These are phyloP conservation scores for Phytophthora fragariae DNA, from an alignment of 352 stramenopile genomes.

Conservation along the genomic window DNA sequence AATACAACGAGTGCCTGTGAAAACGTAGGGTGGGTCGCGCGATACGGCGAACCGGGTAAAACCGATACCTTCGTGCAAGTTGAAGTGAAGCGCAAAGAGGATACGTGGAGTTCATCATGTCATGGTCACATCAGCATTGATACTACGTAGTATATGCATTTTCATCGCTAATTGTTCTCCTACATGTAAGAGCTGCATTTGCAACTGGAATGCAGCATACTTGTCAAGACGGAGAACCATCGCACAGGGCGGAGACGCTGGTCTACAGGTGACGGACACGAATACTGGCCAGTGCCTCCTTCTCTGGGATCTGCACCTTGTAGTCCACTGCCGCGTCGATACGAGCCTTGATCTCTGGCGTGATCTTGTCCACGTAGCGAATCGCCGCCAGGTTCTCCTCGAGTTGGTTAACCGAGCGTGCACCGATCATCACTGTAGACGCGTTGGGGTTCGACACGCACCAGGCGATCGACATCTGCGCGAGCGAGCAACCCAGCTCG, in stretches of 20 bases:
- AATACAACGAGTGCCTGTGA: no score
- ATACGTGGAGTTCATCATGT: no score
- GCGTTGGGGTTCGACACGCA: conserved; percentile 61
- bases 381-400: conserved; percentile 63
- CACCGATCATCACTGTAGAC: conserved; percentile 59
- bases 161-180: no score
- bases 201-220: no score
- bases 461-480: conserved; percentile 34
- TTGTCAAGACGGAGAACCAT: no score
- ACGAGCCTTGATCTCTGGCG: conserved; percentile 55
- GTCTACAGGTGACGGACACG: conserved; percentile 30
- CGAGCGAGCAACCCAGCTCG: conserved; percentile 39
- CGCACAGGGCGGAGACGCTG: not conserved
- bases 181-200: no score
- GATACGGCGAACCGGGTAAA: no score
- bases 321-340: conserved; percentile 60
- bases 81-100: conserved; percentile 5
- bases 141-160: no score
- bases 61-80: conserved; percentile 1
- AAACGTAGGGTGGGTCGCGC: no score
- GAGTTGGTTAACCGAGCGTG: conserved; percentile 54
- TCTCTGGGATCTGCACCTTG: conserved; percentile 36
- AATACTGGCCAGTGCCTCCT: conserved; percentile 24
- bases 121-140: no score
- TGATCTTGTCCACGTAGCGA: conserved; percentile 52